phyloP scores from a whole-genome alignment of 139 green algal genomes.

The Picocystis salinarum region DNA sequence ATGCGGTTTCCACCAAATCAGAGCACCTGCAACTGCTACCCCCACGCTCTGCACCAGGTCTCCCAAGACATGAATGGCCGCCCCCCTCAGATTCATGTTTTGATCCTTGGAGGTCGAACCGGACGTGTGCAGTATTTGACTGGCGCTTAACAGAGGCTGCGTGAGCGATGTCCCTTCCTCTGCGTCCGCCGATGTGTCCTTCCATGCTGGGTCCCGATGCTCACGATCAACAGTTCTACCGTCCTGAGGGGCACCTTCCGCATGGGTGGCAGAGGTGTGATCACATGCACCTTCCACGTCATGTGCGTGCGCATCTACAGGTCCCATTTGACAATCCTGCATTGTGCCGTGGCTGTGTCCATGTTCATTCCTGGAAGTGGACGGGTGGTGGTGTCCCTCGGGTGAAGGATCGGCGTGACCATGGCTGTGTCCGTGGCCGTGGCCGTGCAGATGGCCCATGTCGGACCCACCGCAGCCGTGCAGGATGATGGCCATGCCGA shows the following conservation, averaged over 20 bases:
- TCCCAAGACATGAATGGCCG: constrained; percentile 75
- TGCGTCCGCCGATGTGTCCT: no score
- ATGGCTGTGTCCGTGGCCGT: constrained; percentile 21
- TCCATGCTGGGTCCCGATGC: no score
- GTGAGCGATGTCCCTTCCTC: no score
- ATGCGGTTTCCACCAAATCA: constrained; percentile 69
- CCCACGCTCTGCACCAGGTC: constrained; percentile 80
- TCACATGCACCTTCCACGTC: no score
- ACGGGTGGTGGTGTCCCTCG: constrained; percentile 1
- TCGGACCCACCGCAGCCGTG: constrained; percentile 1
- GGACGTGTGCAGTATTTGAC: no score
- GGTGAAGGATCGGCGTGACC: constrained; percentile 14
- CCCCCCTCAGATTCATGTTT: constrained; percentile 49
- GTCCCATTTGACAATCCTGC: background rate
- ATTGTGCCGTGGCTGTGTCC: constrained; percentile 5
- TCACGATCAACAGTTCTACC: no score
- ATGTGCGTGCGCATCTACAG: no score
- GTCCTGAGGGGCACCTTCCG: no score
- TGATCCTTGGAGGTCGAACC: no score
- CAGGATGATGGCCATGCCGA: constrained; percentile 10
- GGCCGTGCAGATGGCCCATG: constrained; percentile 14
- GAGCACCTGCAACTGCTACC: constrained; percentile 51
- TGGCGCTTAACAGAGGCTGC: no score
- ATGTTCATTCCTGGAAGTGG: constrained; percentile 12
- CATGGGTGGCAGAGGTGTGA: no score